These are phyloP conservation scores for Solanum medicagineum DNA, from an alignment of 257 asterid species.

Conservation along the genomic window DNA sequence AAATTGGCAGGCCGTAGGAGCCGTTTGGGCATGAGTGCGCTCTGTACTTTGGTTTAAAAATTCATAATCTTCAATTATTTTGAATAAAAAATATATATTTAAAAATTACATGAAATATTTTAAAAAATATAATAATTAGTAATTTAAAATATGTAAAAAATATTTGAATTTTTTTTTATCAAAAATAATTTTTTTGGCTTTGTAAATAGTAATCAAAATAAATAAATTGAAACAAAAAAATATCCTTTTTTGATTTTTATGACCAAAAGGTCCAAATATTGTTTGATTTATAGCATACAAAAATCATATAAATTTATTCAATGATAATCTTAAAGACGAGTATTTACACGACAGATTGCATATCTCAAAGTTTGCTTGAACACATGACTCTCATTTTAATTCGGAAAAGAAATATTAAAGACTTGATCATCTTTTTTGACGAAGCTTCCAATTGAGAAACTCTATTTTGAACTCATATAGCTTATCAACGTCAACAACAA, in stretches of 20 bases:
- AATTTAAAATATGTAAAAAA: too few relatives aligned
- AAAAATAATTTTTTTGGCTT: too few relatives aligned
- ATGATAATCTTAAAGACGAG: not conserved
- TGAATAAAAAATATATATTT: too few relatives aligned
- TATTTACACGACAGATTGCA: not conserved
- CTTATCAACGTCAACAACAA: not conserved
- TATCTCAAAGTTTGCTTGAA: not conserved
- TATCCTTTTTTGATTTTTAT: not conserved
- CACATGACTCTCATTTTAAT: too few relatives aligned
- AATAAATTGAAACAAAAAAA: not conserved
- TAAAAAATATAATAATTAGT: too few relatives aligned
- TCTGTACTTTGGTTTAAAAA: too few relatives aligned
- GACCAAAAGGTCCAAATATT: not conserved
- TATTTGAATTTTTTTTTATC: too few relatives aligned
- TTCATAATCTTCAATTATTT: too few relatives aligned
- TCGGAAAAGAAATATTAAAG: not conserved
- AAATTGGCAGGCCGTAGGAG: too few relatives aligned
- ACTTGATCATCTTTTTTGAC: not conserved
- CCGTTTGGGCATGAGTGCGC: too few relatives aligned
- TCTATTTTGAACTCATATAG: rapidly evolving
- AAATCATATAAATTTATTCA: not conserved
- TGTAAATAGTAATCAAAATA: not conserved
- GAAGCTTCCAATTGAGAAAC: not conserved
- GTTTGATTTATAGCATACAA: not conserved
- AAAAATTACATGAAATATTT: too few relatives aligned